Evolutionary conservation across 306 rosid genomes (phyloP), one percentile per base, ranked within the genome.

Genomic region (Cucurbita argyrosperma): DNA sequence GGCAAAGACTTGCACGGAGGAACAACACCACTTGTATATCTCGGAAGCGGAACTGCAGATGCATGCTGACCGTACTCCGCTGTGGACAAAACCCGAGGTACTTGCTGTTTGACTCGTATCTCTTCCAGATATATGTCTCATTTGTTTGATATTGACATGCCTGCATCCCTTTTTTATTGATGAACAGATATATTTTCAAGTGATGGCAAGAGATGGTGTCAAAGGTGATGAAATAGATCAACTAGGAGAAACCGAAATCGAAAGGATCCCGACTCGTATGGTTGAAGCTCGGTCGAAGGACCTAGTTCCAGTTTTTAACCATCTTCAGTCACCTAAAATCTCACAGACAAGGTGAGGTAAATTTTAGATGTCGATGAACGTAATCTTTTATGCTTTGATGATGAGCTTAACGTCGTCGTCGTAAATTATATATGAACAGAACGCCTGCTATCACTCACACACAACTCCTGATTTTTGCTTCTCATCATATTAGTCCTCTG

Each of bases 21-120:
- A 91, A 63, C 78, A 81, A 40, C 87, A 79, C 72, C 97, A 89
- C 76, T 78, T 91, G 74, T 91, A 87, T 84, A 95, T 95, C 72
- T 86, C 99, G 72, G 97, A 95, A 87, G 97, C 91, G n/a, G 99
- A 95, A 84, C 82, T 95, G 77, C 96, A 81, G 81, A 91, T 89
- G 96, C 96, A 91, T 80, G 86, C 77, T 76, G 60, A 84, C 76
- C 87, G 60, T 71, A 76, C 58, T 75, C 90, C 90, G n/a, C 57
- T 87, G 78, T 95, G 99, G 99, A 89, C 79, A 26, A 91, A 82
- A 72, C 85, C 87, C 61, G 90, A 88, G 99, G 99, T 95, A 83
- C 71, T 2, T 40, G 0, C 55, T 54, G 76, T 15, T 42, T 21
- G 76, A 58, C 12, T 54, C 46, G 10, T 13, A 56, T 75, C 43